A percentile compares a stretch with the other conserved stretches of the same genome.
phyloP scores from a whole-genome alignment of 2,329 filamentous ascomycete species.

The Trichoderma arundinaceum region DNA sequence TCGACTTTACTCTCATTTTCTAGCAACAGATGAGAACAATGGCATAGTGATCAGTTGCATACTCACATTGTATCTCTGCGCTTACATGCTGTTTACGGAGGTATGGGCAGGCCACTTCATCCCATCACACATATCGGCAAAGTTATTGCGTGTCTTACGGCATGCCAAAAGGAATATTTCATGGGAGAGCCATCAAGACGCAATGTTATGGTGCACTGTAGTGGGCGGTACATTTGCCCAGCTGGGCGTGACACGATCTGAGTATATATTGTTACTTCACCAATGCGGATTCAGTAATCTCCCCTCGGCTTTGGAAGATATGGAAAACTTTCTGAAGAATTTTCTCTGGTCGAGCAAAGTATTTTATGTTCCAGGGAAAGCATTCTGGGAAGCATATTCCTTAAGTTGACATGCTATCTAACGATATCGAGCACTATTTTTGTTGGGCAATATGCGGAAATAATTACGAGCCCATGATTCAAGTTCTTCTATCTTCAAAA shows the following conservation, averaged over 20 bases:
- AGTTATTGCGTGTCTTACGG: constrained; percentile 5
- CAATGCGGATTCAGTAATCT: neutral
- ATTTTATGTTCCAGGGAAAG: neutral
- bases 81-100: constrained; percentile 12
- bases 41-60: neutral
- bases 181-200: neutral
- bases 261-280: constrained; percentile 12
- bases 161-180: neutral
- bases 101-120: constrained; percentile 13
- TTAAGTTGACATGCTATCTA: neutral
- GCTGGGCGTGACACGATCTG: constrained; percentile 7
- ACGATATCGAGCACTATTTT: neutral
- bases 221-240: constrained; percentile 12
- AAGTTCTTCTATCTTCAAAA: too few relatives aligned
- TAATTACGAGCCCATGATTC: too few relatives aligned
- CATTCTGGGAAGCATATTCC: constrained; percentile 20
- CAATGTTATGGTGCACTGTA: constrained; percentile 5
- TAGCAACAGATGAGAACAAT: neutral
- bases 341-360: constrained; percentile 9
- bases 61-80: constrained; percentile 10
- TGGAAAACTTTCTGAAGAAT: neutral
- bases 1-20: neutral
- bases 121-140: constrained; percentile 17
- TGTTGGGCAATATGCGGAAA: neutral
- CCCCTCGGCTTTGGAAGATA: neutral